Base-by-base conservation (phyloP, 306 rosid species). In the Lathyrus sativus region DNA sequence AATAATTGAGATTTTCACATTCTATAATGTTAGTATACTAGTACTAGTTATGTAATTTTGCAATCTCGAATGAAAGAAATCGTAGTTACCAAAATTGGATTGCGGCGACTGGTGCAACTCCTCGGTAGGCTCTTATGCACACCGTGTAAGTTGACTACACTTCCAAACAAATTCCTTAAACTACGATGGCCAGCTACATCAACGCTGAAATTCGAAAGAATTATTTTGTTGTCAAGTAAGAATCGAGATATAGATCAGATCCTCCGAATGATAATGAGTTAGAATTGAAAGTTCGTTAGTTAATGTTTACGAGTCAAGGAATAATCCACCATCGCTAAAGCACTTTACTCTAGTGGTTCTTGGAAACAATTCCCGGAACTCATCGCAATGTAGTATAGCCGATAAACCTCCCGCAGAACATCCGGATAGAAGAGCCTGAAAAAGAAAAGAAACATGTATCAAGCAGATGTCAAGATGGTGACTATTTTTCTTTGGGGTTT, bases 341-440 rank as follows among this genome's bases (percentile, higher is more conserved):
- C 96, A 90, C 85, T 90, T 90, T 38, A 85, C 95, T 76, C 69
- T 84, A 57, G 91, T 72, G 49, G 83, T 78, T 68, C 76, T 28
- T 0, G 88, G 88, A 76, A 87, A 87, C 72, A 84, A 71, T 78
- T 71, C 86, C 37, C 77, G 69, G 67, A 90, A 90, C 74, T 85
- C 96, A 77, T 90, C 95, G 74, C 96, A 87, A 64, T 90, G 95
- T 24, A 89, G 76, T 65, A 89, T 87, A 33, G 96, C 65, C 24
- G 96, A 89, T 59, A 89, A 86, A 39, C 96, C 93, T 71, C 96
- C 96, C 35, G 96, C 96, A 28, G 91, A 89, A 76, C 96, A 89
- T 76, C 96, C 96, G 50, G 96, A 89, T 53, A 89, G 89, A 63
- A 89, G 88, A 65, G 89, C 86, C 91, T 89, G 33, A 14, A 82